Conservation (phyloP, 352 stramenopile genomes). For the Globisporangium echinulatum region DNA sequence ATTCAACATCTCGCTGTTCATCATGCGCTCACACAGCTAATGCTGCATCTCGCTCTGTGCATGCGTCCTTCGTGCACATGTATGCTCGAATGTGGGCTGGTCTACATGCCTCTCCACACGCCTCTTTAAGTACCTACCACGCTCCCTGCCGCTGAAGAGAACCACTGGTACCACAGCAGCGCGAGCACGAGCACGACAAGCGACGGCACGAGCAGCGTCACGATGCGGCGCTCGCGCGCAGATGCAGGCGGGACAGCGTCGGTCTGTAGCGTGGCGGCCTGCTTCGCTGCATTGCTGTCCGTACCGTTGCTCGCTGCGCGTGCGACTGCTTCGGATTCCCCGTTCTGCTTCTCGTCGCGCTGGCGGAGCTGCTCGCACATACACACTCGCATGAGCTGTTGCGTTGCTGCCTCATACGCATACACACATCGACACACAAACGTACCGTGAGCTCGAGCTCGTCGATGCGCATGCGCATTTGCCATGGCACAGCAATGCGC, state of each 20-base stretch:
- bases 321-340: not conserved
- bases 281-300: not conserved
- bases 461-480: constrained; percentile 71
- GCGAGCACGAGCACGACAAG: constrained; percentile 37
- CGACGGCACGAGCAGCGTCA: constrained; percentile 43
- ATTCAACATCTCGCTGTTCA: too few relatives aligned
- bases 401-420: not conserved
- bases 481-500: constrained; percentile 46
- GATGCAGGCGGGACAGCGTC: constrained; percentile 12
- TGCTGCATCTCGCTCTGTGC: too few relatives aligned
- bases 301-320: not conserved
- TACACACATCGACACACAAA: constrained; percentile 2
- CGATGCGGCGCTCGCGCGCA: constrained; percentile 16
- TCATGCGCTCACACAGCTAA: too few relatives aligned
- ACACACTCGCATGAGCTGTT: not conserved
- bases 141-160: constrained; percentile 8
- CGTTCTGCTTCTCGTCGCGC: constrained; percentile 30
- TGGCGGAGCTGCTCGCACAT: constrained; percentile 26
- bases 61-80: too few relatives aligned
- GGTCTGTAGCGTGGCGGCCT: constrained; percentile 3
- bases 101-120: too few relatives aligned
- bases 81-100: too few relatives aligned
- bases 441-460: constrained; percentile 74
- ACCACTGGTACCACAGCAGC: constrained; percentile 38
- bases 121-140: not conserved